A percentile compares a stretch with the other conserved stretches of the same genome.
These are phyloP conservation scores for Ephemerocybe angulata DNA, from an alignment of 768 basidiomycete genomes.

Conservation along the genomic window DNA sequence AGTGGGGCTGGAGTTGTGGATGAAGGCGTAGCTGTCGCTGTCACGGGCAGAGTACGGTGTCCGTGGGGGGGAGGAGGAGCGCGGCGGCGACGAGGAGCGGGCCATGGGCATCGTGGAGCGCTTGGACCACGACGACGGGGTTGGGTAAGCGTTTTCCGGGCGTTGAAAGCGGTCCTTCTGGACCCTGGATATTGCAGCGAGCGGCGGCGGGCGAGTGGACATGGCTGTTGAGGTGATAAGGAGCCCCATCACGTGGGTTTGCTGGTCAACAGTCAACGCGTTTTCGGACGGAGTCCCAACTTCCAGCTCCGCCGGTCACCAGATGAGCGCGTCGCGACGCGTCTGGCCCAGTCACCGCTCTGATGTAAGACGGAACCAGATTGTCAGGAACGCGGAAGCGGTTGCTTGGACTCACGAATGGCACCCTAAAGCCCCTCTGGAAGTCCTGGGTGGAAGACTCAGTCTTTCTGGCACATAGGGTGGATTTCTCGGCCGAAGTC, in stretches of 20 bases:
- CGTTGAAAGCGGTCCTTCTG: slow-evolving; percentile 17
- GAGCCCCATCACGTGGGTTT: slow-evolving; percentile 37
- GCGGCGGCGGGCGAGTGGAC: slow-evolving; percentile 31
- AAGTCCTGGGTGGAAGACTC: no score
- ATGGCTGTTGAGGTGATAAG: slow-evolving; percentile 47
- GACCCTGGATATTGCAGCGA: slow-evolving; percentile 20
- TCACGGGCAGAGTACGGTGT: slow-evolving; percentile 31
- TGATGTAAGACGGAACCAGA: background rate
- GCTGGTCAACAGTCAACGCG: slow-evolving; percentile 41
- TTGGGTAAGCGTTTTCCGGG: slow-evolving; percentile 16
- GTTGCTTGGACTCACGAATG: background rate
- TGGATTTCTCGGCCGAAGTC: no score
- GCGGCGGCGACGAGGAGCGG: slow-evolving; percentile 31
- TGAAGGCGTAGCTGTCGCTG: slow-evolving; percentile 26
- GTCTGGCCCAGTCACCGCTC: slow-evolving; percentile 18
- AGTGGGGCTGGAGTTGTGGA: slow-evolving; percentile 33
- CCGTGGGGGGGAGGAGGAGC: slow-evolving; percentile 38
- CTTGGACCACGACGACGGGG: slow-evolving; percentile 15
- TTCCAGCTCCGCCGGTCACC: slow-evolving; percentile 27
- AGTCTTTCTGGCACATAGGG: no score
- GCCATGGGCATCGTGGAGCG: slow-evolving; percentile 17
- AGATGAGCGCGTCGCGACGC: slow-evolving; percentile 19
- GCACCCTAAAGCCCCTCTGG: background rate
- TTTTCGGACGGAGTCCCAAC: slow-evolving; percentile 37
- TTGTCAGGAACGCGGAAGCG: background rate